Evolutionary conservation across 129 eudicot genomes (phyloP).

Genomic region (Oenanthe sinensis): DNA sequence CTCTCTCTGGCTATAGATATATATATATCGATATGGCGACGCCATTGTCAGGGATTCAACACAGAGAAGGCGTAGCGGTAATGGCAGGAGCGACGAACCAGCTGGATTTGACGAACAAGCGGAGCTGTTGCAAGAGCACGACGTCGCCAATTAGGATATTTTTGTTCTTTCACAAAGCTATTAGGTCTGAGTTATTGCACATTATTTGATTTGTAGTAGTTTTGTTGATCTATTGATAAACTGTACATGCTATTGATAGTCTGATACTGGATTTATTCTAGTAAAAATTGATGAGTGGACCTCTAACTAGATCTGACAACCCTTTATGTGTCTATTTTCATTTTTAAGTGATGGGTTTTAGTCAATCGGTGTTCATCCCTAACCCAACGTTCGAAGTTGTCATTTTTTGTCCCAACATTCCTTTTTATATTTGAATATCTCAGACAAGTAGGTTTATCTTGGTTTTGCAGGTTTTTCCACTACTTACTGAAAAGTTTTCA

Average conservation of each 20-base stretch:
- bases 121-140: slow-evolving; percentile 22
- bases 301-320: neutral
- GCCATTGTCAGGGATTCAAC: slow-evolving; percentile 69
- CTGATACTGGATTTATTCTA: neutral
- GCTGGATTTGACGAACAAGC: slow-evolving; percentile 33
- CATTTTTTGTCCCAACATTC: neutral
- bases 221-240: neutral
- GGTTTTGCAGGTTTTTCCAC: too few relatives aligned
- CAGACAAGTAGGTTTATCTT: too few relatives aligned
- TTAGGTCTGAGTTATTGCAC: slow-evolving; percentile 46
- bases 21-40: slow-evolving; percentile 56
- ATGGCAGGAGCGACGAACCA: slow-evolving; percentile 52
- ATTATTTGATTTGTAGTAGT: neutral
- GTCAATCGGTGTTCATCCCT: neutral
- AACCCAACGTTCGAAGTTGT: neutral
- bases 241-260: neutral
- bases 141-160: slow-evolving; percentile 90
- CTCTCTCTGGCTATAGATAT: neutral
- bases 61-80: slow-evolving; percentile 56
- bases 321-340: neutral
- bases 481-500: too few relatives aligned
- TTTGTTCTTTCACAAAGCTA: slow-evolving; percentile 83
- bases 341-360: neutral
- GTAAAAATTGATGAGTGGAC: neutral
- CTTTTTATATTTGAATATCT: neutral